These are phyloP conservation scores for Elaeagnus macrophylla DNA, from an alignment of 306 rosid genomes.

Conservation along the genomic window DNA sequence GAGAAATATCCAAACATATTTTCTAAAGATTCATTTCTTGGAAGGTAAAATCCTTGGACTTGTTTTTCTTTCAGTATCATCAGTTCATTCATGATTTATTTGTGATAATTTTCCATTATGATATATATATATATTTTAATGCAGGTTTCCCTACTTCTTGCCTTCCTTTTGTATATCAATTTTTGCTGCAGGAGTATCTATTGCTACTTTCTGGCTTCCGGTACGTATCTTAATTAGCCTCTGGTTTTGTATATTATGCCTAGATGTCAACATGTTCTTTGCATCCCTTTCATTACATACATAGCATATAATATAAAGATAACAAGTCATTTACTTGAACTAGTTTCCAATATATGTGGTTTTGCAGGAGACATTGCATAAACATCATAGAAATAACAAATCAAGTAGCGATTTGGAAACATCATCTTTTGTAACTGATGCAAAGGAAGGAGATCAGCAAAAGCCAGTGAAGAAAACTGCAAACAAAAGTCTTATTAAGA, in stretches of 20 bases:
- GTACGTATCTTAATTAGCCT: conserved; percentile 15
- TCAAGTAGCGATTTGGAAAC: conserved; percentile 34
- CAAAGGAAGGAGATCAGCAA: conserved; percentile 10
- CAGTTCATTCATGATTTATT: background rate
- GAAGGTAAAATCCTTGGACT: conserved; percentile 38
- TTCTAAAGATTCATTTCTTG: conserved; percentile 51
- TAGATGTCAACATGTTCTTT: too few species aligned
- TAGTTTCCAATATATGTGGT: conserved; percentile 5
- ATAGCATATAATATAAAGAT: too few species aligned
- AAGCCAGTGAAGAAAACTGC: conserved; percentile 16
- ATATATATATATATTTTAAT: background rate
- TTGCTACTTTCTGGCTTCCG: conserved; percentile 41
- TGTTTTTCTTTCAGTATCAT: background rate
- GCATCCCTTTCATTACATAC: too few species aligned
- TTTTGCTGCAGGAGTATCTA: conserved; percentile 19
- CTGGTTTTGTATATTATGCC: too few species aligned
- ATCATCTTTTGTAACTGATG: conserved; percentile 18
- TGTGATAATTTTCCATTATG: background rate
- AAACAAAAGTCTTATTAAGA: conserved; percentile 46
- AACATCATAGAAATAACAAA: conserved; percentile 21
- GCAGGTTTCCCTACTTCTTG: conserved; percentile 53
- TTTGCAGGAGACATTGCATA: conserved; percentile 78
- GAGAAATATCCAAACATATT: conserved; percentile 67
- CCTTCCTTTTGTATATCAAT: conserved; percentile 36
- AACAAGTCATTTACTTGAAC: too few species aligned